phyloP scores from a whole-genome alignment of 805 yeast species.

The Pachysolen tannophilus region DNA sequence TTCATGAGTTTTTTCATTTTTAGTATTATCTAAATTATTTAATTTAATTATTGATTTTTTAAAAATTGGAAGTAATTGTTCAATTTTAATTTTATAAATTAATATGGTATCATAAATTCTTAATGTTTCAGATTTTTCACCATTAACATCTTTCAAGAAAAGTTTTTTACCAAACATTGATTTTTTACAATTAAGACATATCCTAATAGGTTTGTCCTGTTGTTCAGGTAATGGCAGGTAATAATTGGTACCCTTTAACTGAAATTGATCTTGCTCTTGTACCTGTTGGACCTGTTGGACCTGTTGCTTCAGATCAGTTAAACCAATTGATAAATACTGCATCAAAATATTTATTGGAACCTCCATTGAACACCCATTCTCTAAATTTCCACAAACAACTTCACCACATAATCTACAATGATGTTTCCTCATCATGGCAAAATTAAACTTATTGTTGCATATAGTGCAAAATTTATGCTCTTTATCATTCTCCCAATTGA shows the following conservation, averaged over 20 bases:
- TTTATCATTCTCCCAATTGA: conserved; percentile 59
- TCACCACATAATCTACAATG: conserved; percentile 89
- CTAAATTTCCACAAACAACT: conserved; percentile 65
- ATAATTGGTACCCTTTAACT: no score
- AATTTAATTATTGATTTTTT: conserved; percentile 6
- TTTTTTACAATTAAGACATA: conserved; percentile 67
- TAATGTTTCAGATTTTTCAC: conserved; percentile 28
- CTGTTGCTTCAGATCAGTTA: conserved; percentile 19
- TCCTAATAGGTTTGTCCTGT: conserved; percentile 33
- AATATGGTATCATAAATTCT: conserved; percentile 25
- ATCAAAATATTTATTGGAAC: conserved; percentile 44
- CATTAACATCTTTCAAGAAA: conserved; percentile 30
- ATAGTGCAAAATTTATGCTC: conserved; percentile 46
- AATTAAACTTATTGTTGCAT: conserved; percentile 51
- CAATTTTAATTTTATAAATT: conserved; percentile 16
- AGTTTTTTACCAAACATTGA: conserved; percentile 49
- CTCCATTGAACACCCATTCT: conserved; percentile 62
- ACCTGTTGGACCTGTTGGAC: neutral
- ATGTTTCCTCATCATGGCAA: conserved; percentile 58
- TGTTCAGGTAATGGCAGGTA: conserved; percentile 1
- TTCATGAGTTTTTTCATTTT: neutral
- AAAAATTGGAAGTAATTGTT: conserved; percentile 12
- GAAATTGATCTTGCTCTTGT: neutral
- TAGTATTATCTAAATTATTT: conserved; percentile 2
- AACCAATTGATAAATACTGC: conserved; percentile 25